Conservation (phyloP, 164 flowering plant species). For the Warburgia ugandensis region DNA sequence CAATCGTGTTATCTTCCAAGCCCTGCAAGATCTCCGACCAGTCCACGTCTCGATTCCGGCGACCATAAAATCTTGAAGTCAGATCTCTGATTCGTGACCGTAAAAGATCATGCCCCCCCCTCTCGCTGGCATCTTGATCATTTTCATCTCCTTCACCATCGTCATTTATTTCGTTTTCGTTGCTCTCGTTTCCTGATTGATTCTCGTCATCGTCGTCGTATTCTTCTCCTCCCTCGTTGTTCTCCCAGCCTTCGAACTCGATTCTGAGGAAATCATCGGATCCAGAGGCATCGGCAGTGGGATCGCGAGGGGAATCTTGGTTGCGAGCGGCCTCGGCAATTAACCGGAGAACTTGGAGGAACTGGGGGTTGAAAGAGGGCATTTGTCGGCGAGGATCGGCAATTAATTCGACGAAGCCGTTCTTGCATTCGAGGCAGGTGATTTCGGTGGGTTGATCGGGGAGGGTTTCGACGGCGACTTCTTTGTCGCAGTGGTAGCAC, state of each 20-base stretch:
- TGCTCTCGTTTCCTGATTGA: constrained; percentile 8
- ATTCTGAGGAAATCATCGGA: constrained; percentile 52
- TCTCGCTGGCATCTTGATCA: constrained; percentile 20
- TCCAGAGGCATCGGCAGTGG: constrained; percentile 17
- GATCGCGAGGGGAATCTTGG: constrained; percentile 26
- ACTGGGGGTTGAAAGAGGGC: constrained; percentile 41
- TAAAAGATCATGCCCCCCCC: constrained; percentile 43
- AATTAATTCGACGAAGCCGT: constrained; percentile 25
- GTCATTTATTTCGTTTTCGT: not conserved
- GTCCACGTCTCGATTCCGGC: constrained; percentile 49
- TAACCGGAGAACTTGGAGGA: constrained; percentile 50
- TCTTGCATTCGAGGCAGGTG: constrained; percentile 59
- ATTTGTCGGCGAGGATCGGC: constrained; percentile 19
- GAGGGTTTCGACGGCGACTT: constrained; percentile 59
- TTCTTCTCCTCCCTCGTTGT: constrained; percentile 26
- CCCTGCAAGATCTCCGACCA: constrained; percentile 79
- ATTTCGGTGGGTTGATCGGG: constrained; percentile 38
- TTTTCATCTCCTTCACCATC: constrained; percentile 4
- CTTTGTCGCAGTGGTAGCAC: constrained; percentile 77
- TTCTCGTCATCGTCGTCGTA: constrained; percentile 14
- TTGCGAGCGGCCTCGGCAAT: constrained; percentile 48
- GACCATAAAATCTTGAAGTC: constrained; percentile 30
- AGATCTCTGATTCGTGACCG: constrained; percentile 51
- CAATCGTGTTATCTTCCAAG: constrained; percentile 61
- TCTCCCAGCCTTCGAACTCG: constrained; percentile 57